Percentiles rank a stretch among this genome's conserved stretches.
phyloP scores from a whole-genome alignment of 257 asterid species.

The Coffea eugenioides region DNA sequence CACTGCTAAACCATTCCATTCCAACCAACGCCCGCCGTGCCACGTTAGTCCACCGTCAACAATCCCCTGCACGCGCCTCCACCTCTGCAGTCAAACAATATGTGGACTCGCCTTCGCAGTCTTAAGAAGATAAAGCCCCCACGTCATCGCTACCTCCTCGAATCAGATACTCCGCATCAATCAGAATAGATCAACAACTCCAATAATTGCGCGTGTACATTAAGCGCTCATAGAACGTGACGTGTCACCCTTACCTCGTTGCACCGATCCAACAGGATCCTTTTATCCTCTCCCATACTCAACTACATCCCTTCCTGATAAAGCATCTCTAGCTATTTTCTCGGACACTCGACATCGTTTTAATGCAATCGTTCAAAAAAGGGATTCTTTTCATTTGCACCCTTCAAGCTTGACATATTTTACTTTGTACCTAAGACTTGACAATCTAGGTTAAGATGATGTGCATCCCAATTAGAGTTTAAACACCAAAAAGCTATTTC shows the following conservation, averaged over 20 bases:
- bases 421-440: not conserved
- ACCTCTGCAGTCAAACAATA: not conserved
- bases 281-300: slow-evolving; percentile 14
- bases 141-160: not conserved
- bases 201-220: slow-evolving; percentile 9
- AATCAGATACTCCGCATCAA: too few relatives aligned
- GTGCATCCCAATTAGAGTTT: not conserved
- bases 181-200: not conserved
- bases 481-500: too few relatives aligned
- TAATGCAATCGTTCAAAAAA: not conserved
- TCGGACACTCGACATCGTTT: not conserved
- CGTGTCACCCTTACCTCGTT: slow-evolving; percentile 15
- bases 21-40: not conserved
- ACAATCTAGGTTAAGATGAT: too few relatives aligned
- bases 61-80: not conserved
- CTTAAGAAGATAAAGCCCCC: not conserved
- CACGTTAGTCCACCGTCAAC: not conserved
- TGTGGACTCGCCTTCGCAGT: not conserved
- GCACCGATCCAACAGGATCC: not conserved
- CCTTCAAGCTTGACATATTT: not conserved
- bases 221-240: not conserved
- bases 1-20: too few relatives aligned
- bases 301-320: not conserved
- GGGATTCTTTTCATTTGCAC: not conserved
- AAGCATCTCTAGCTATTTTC: not conserved